A percentile compares a stretch with the other conserved stretches of the same genome.
These are phyloP conservation scores for Spergularia bocconei DNA, from an alignment of 148 eudicot species.

Conservation along the genomic window DNA sequence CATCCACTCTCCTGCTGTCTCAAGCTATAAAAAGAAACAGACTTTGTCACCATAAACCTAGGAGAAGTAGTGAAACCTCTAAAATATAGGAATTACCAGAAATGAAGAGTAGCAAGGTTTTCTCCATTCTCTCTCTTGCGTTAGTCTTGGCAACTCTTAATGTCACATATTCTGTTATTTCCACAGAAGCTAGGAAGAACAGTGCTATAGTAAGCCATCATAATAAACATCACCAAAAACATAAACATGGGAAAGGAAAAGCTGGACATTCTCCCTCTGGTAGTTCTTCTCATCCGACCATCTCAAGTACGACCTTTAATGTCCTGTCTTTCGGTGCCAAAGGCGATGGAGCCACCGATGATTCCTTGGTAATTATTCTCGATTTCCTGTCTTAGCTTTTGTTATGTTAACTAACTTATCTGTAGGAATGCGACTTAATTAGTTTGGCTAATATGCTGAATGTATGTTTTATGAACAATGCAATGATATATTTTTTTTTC, in stretches of 20 bases:
- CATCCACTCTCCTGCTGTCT: background rate
- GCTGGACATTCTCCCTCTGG: slow-evolving; percentile 18
- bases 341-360: slow-evolving; percentile 72
- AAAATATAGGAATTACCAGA: background rate
- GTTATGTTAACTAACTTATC: background rate
- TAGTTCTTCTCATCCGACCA: slow-evolving; percentile 8
- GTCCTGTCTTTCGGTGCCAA: slow-evolving; percentile 62
- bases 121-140: slow-evolving; percentile 25
- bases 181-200: slow-evolving; percentile 44
- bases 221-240: slow-evolving; percentile 34
- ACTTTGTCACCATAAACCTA: slow-evolving; percentile 4
- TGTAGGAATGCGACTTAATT: background rate
- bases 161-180: slow-evolving; percentile 27
- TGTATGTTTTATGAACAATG: background rate
- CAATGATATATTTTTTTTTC: background rate
- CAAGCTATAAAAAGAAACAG: background rate
- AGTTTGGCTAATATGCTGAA: background rate
- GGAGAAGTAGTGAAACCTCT: background rate
- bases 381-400: background rate
- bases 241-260: slow-evolving; percentile 27
- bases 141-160: slow-evolving; percentile 19
- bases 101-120: slow-evolving; percentile 31
- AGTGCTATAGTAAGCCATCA: slow-evolving; percentile 16
- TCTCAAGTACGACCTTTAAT: slow-evolving; percentile 31
- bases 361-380: slow-evolving; percentile 49